Evolutionary conservation across 108 stramenopile species (phyloP), one percentile per base, ranked within the genome.

Genomic region (Cylindrotheca closterium): DNA sequence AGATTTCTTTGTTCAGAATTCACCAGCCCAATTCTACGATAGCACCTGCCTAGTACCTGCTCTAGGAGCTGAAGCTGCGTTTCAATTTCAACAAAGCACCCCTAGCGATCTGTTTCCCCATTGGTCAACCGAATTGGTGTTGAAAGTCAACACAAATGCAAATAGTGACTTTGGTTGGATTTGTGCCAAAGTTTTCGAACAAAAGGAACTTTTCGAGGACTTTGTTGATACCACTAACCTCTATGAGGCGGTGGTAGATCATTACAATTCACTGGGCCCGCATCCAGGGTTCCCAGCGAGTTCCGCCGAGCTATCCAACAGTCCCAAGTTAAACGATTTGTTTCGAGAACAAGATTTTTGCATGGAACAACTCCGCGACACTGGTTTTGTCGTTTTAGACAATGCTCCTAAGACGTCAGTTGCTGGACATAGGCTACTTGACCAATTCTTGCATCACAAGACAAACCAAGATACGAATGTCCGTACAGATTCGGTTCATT

Each of bases 351-450:
- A n/a, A n/a, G n/a, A n/a, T n/a, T 55, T 25, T 28, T 4, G 12
- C 25, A 22, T 55, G 12, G 28, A 61, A 2, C 34, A 57, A 31
- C 45, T 78, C 0, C 7, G 21, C 25, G n/a, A 22, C 18, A 17
- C 67, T 45, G 76, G 76, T 19, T 78, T 67, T 49, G 66, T 78
- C 3, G 60, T 62, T 15, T 27, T 78, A 4, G 75, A 77, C 30
- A 58, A 54, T 50, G 58, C 18, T 15, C 45, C 53, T 1, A 58
- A 30, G 22, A 72, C 70, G 18, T 33, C 76, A 3, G 28, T 23
- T 26, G 15, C 34, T 15, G 18, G 22, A 8, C 17, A 71, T 30
- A 15, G 68, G 21, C 30, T 53, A 19, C 52, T 78, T 7, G 17
- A n/a, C 15, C 7, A 58, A 8, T 25, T 33, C 18, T 33, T 68